A percentile compares a stretch with the other conserved stretches of the same genome.
These are phyloP conservation scores for Taxawa tesnikishii DNA, from an alignment of 2,329 filamentous ascomycete species.

Conservation along the genomic window DNA sequence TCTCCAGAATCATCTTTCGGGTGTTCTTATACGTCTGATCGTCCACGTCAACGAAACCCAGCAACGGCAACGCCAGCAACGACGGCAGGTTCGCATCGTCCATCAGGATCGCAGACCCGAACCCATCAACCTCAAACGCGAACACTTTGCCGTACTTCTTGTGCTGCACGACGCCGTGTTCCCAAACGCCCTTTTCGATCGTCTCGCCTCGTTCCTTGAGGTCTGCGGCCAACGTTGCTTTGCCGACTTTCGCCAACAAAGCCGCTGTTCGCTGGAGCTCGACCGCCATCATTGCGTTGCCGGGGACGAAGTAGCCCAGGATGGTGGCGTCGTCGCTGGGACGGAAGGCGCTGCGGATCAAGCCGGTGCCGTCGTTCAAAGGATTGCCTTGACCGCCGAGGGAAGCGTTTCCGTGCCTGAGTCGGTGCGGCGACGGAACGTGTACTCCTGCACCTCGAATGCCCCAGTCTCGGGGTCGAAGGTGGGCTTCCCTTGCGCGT, in stretches of 20 bases:
- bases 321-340: slow-evolving; percentile 94
- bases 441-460: slow-evolving; percentile 67
- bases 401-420: slow-evolving; percentile 78
- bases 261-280: slow-evolving; percentile 66
- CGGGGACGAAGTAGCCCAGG: slow-evolving; percentile 85
- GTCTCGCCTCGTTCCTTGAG: slow-evolving; percentile 45
- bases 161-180: slow-evolving; percentile 70
- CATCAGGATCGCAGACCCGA: slow-evolving; percentile 72
- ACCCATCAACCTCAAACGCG: slow-evolving; percentile 80
- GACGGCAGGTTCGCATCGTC: slow-evolving; percentile 84
- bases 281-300: slow-evolving; percentile 91
- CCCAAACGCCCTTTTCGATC: slow-evolving; percentile 68
- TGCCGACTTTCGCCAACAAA: slow-evolving; percentile 51
- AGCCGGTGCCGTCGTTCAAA: slow-evolving; percentile 67
- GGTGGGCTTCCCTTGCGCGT: slow-evolving; percentile 67
- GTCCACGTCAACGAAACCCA: slow-evolving; percentile 57
- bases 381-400: slow-evolving; percentile 83
- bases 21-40: slow-evolving; percentile 79
- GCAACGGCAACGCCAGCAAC: slow-evolving; percentile 61
- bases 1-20: slow-evolving; percentile 65
- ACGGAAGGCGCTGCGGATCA: slow-evolving; percentile 83
- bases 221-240: slow-evolving; percentile 35
- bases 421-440: slow-evolving; percentile 70
- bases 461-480: slow-evolving; percentile 57
- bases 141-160: slow-evolving; percentile 67